Evolutionary conservation across 306 rosid species (phyloP), one percentile per base, ranked within the genome.

Genomic region (Vigna angularis): DNA sequence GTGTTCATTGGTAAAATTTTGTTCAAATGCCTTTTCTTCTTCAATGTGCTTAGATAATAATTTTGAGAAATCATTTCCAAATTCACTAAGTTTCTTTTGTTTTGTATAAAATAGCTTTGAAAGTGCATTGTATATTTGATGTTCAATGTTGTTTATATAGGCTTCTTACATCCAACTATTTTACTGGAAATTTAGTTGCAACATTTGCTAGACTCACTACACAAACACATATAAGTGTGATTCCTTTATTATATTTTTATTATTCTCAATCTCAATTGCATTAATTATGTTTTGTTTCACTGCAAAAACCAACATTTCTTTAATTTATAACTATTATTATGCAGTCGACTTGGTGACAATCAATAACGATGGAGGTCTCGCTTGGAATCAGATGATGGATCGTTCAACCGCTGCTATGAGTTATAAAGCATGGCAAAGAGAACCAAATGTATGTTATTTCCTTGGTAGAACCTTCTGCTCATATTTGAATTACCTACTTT

Each of bases 301-400:
- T 55, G 14, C 1, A 7, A 14, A 26, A 24, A 69, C 3, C 13
- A 5, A 66, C 1, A 16, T 26, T 61, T 53, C 0, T 7, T 16
- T 74, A 45, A 64, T 66, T 17, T 48, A 50, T 65, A 22, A 17
- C 5, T 38, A 34, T 32, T 44, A 36, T 36, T 68, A 61, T 80
- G 89, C 87, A 91, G 98, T 45, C 96, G 93, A 59, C 67, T 91
- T 26, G 70, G 91, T 12, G 93, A 89, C 74, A 87, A 79, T 70
- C 83, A 79, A 44, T 90, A 20, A 20, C 20, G 20, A 20, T 20
- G 20, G 20, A 20, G 20, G 20, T 20, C 20, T 20, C 20, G 20
- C 20, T 20, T 20, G 20, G 20, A 20, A 20, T 20, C 20, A 20
- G 20, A 20, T 20, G 20, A 20, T 20, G 20, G 20, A 20, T 20